Evolutionary conservation across 768 basidiomycete genomes (phyloP).

Genomic region (Sporobolomyces phaffii): DNA sequence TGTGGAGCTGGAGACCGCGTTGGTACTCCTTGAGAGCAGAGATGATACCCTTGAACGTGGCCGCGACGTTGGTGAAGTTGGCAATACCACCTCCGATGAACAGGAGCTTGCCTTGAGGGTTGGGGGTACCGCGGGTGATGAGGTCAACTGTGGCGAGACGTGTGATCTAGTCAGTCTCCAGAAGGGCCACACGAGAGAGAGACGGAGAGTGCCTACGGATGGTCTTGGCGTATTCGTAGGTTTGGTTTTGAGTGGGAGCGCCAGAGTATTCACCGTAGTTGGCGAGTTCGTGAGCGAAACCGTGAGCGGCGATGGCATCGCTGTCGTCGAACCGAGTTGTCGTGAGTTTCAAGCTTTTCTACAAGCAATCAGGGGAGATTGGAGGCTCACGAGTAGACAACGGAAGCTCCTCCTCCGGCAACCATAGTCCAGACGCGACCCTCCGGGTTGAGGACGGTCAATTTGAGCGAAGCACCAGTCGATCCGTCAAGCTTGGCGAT

Average conservation of each 20-base stretch:
- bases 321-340: conserved; percentile 40
- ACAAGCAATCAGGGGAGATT: too few species aligned
- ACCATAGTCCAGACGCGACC: conserved; percentile 99
- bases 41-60: conserved; percentile 99
- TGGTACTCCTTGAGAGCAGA: conserved; percentile 91
- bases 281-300: conserved; percentile 93
- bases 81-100: conserved; percentile 99
- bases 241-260: conserved; percentile 95
- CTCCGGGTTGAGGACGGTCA: conserved; percentile 89
- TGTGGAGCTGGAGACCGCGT: conserved; percentile 68
- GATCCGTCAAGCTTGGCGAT: conserved; percentile 96
- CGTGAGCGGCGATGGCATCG: conserved; percentile 81
- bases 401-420: conserved; percentile 83
- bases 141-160: conserved; percentile 66
- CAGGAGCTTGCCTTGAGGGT: conserved; percentile 82
- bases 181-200: not conserved
- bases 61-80: conserved; percentile 97
- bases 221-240: conserved; percentile 98
- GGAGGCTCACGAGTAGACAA: conserved; percentile 54
- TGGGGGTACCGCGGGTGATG: conserved; percentile 76
- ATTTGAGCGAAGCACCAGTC: conserved; percentile 95
- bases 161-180: not conserved
- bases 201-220: conserved; percentile 59
- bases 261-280: conserved; percentile 99
- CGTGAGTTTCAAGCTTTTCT: too few species aligned